Evolutionary conservation across 31 red algal genomes (phyloP).

Genomic region (Porphyra umbilicalis): DNA sequence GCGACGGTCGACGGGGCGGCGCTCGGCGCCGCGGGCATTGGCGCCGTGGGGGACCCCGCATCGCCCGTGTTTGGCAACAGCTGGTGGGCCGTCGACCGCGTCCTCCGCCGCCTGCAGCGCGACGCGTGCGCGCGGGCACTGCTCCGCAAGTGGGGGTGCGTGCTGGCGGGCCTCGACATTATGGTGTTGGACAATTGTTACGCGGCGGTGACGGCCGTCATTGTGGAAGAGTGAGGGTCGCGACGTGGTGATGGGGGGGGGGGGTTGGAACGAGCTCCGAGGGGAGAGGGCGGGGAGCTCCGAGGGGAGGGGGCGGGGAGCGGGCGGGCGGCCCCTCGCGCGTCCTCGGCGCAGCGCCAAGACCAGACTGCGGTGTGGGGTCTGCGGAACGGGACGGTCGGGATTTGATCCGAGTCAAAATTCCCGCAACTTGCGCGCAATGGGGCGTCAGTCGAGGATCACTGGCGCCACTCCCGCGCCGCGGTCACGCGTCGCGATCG

Average conservation of each 20-base stretch:
- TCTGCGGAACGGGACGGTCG: too few species aligned
- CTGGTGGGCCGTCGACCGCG: conserved; percentile 16
- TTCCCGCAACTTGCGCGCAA: too few species aligned
- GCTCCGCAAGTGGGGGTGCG: conserved; percentile 50
- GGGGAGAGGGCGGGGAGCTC: too few species aligned
- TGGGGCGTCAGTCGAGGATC: too few species aligned
- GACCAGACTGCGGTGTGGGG: too few species aligned
- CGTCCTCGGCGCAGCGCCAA: too few species aligned
- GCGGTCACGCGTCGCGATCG: too few species aligned
- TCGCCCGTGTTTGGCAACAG: conserved; percentile 33
- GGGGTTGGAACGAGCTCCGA: too few species aligned
- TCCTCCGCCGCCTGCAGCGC: conserved; percentile 10
- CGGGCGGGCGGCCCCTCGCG: too few species aligned
- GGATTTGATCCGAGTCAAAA: too few species aligned
- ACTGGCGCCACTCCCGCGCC: too few species aligned
- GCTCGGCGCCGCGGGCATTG: conserved; percentile 13
- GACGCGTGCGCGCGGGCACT: conserved; percentile 29
- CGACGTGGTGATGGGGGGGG: neutral
- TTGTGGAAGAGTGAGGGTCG: neutral
- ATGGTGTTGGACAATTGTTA: conserved; percentile 21
- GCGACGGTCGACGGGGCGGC: conserved; percentile 1
- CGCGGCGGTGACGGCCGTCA: conserved; percentile 5
- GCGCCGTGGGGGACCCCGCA: conserved; percentile 13
- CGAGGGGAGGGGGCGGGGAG: too few species aligned
- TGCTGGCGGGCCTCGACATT: conserved; percentile 39